These are phyloP conservation scores for Linnemannia schmuckeri DNA, from an alignment of 192 early-diverging fungal genomes.

Conservation along the genomic window DNA sequence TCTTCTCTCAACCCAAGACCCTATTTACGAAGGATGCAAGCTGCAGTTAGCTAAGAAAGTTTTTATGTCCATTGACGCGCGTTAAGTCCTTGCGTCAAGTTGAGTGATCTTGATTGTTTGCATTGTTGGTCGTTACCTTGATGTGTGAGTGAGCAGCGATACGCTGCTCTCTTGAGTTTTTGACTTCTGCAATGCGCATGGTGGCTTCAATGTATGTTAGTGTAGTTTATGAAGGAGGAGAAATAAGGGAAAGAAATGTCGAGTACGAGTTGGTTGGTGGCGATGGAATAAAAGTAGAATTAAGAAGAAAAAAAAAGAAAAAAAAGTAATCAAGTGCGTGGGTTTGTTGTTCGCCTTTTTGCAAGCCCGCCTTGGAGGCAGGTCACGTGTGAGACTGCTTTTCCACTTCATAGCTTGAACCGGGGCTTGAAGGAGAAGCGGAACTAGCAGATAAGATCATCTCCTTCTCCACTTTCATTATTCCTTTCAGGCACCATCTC, in stretches of 20 bases:
- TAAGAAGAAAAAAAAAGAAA: conserved; percentile 34
- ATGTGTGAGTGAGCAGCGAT: conserved; percentile 98
- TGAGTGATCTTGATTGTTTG: not conserved
- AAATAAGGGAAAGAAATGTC: not conserved
- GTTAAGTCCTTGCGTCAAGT: not conserved
- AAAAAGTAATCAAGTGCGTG: conserved; percentile 5
- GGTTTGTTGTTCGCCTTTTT: not conserved
- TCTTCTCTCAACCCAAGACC: conserved; percentile 89
- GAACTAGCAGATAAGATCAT: not conserved
- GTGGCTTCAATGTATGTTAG: not conserved
- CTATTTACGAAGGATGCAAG: conserved; percentile 7
- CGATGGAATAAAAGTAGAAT: conserved; percentile 1
- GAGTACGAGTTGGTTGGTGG: not conserved
- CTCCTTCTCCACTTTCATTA: not conserved
- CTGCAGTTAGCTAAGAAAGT: conserved; percentile 2
- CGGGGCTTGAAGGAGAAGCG: not conserved
- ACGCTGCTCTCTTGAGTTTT: conserved; percentile 93
- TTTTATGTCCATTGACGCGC: not conserved
- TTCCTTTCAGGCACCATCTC: conserved; percentile 1
- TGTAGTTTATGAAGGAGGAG: not conserved
- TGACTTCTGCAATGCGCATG: conserved; percentile 96
- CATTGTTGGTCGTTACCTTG: conserved; percentile 63
- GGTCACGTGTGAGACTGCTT: conserved; percentile 5
- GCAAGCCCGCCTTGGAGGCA: not conserved
- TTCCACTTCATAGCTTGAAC: not conserved